phyloP scores from a whole-genome alignment of 2,329 filamentous ascomycete genomes.

The Aspergillus carbonarius region DNA sequence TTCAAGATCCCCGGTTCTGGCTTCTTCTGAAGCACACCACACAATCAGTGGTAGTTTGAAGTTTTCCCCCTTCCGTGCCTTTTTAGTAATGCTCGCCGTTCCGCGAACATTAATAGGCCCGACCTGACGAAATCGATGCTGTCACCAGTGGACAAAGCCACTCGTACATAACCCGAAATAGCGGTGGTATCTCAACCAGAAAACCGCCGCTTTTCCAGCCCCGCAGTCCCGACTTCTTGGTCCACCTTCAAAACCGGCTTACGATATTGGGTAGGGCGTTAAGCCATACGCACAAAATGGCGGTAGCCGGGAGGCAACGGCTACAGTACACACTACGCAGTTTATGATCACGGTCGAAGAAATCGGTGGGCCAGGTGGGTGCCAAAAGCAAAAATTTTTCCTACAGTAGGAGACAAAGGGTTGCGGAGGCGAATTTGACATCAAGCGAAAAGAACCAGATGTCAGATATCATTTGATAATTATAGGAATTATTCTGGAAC shows the following conservation, averaged over 20 bases:
- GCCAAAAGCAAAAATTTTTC: neutral
- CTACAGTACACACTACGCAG: conserved; percentile 2
- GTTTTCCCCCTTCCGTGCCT: neutral
- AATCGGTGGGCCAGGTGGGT: conserved; percentile 7
- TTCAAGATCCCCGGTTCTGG: neutral
- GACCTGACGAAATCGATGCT: neutral
- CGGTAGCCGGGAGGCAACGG: conserved; percentile 13
- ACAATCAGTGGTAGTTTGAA: neutral
- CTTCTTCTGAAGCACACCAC: neutral
- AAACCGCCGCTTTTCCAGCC: conserved; percentile 8
- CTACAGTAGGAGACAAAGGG: neutral
- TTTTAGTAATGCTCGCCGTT: neutral
- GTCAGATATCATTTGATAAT: neutral
- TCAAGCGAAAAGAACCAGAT: neutral
- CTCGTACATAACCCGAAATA: neutral
- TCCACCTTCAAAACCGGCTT: conserved; percentile 15
- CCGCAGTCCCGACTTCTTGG: conserved; percentile 18
- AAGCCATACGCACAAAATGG: conserved; percentile 9
- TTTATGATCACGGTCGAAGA: neutral
- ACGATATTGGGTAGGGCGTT: neutral
- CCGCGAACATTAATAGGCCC: neutral
- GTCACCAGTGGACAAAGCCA: neutral
- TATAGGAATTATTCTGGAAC: conserved; percentile 13
- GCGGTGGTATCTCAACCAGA: neutral
- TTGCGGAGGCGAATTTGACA: neutral